Evolutionary conservation across 495 filamentous ascomycete species (phyloP).

Genomic region (Cetradonia linearis): DNA sequence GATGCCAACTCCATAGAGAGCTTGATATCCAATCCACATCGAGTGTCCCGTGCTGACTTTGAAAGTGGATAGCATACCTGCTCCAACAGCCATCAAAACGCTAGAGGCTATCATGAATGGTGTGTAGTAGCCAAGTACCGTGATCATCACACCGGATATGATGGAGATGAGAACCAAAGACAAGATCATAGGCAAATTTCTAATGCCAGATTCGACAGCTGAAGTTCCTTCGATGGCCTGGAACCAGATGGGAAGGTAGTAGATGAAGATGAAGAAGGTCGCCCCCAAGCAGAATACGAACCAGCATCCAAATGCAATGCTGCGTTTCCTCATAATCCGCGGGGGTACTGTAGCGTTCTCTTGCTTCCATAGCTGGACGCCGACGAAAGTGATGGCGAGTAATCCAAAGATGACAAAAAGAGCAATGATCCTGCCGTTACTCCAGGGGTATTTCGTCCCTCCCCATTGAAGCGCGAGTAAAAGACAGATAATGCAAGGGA

Average conservation of each 20-base stretch:
- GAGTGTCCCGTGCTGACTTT: slow-evolving; percentile 39
- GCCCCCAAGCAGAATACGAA: slow-evolving; percentile 49
- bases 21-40: slow-evolving; percentile 73
- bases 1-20: slow-evolving; percentile 56
- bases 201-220: slow-evolving; percentile 61
- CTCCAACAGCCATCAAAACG: slow-evolving; percentile 53
- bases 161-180: slow-evolving; percentile 51
- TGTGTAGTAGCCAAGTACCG: slow-evolving; percentile 61
- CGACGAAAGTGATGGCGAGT: slow-evolving; percentile 51
- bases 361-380: slow-evolving; percentile 53
- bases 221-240: slow-evolving; percentile 65
- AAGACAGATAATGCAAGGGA: slow-evolving; percentile 61
- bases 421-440: slow-evolving; percentile 52
- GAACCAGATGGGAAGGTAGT: slow-evolving; percentile 78
- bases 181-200: slow-evolving; percentile 65
- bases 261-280: slow-evolving; percentile 49
- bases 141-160: slow-evolving; percentile 50
- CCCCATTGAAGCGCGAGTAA: slow-evolving; percentile 83
- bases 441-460: slow-evolving; percentile 60
- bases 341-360: slow-evolving; percentile 71
- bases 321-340: slow-evolving; percentile 62
- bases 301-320: slow-evolving; percentile 44
- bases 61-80: slow-evolving; percentile 60
- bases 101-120: slow-evolving; percentile 57
- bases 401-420: slow-evolving; percentile 63